These are phyloP conservation scores for Rehmannia glutinosa DNA, from an alignment of 257 asterid genomes.

Conservation along the genomic window DNA sequence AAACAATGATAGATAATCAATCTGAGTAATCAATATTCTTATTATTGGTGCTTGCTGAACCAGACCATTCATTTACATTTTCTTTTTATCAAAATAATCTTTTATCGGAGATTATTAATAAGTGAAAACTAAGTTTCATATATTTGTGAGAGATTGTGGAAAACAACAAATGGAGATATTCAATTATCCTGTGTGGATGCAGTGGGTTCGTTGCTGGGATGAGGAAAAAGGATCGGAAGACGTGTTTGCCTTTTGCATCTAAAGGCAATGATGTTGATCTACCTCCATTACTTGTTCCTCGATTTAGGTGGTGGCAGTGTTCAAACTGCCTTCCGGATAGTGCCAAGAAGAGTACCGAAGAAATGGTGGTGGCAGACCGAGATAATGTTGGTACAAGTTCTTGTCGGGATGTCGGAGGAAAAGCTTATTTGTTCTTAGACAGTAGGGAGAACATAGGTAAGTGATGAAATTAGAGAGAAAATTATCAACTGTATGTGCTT, in stretches of 20 bases:
- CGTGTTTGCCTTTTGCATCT: constrained; percentile 42
- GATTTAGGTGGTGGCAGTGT: constrained; percentile 70
- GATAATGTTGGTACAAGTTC: constrained; percentile 15
- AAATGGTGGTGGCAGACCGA: constrained; percentile 3
- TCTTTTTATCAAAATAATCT: not conserved
- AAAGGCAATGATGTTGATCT: constrained; percentile 30
- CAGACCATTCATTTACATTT: not conserved
- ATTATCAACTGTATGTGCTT: not conserved
- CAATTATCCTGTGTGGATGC: constrained; percentile 27
- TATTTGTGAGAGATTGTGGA: not conserved
- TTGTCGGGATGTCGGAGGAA: constrained; percentile 7
- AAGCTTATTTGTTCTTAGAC: constrained; percentile 8
- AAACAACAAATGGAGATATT: not conserved
- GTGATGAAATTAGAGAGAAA: constrained; percentile 7
- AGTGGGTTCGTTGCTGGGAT: constrained; percentile 62
- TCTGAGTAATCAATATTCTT: not conserved
- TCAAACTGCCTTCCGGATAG: constrained; percentile 31
- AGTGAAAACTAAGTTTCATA: not conserved
- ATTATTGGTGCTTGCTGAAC: not conserved
- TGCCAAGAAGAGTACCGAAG: constrained; percentile 18
- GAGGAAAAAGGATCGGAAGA: constrained; percentile 42
- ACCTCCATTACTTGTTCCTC: constrained; percentile 49
- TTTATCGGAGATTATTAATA: not conserved
- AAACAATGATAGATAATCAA: too few relatives aligned
- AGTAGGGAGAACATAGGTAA: constrained; percentile 25